These are phyloP conservation scores for Talinum fruticosum DNA, from an alignment of 148 eudicot species.

Conservation along the genomic window DNA sequence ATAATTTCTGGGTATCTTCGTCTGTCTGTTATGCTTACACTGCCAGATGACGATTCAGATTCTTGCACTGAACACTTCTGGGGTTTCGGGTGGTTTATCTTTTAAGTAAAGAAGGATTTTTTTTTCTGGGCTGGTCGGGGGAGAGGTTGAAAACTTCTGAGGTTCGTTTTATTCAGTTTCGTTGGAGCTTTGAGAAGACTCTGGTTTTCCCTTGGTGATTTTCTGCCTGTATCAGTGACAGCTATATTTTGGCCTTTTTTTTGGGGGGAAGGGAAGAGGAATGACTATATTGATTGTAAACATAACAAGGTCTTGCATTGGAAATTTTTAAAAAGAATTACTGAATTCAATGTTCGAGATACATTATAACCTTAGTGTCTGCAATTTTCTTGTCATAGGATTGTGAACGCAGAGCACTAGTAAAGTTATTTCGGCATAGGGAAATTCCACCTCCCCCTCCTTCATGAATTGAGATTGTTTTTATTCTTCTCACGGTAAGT, in stretches of 20 bases:
- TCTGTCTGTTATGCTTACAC: background rate
- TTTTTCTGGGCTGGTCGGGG: too few species aligned
- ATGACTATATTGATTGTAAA: background rate
- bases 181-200: background rate
- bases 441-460: slow-evolving; percentile 32
- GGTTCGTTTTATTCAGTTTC: background rate
- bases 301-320: background rate
- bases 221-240: background rate
- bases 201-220: background rate
- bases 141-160: too few species aligned
- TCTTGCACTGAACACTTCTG: background rate
- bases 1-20: background rate
- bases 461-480: slow-evolving; percentile 9
- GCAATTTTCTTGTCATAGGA: slow-evolving; percentile 26
- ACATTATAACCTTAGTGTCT: background rate
- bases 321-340: too few species aligned
- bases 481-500: slow-evolving; percentile 20
- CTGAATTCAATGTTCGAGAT: background rate
- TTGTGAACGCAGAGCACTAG: slow-evolving; percentile 51
- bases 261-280: background rate
- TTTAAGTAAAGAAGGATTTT: too few species aligned
- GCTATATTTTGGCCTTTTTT: background rate
- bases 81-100: too few species aligned
- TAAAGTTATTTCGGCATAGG: slow-evolving; percentile 47
- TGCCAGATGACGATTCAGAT: background rate